Evolutionary conservation across 495 filamentous ascomycete genomes (phyloP), one percentile per base, ranked within the genome.

Genomic region (Aspergillus steynii): DNA sequence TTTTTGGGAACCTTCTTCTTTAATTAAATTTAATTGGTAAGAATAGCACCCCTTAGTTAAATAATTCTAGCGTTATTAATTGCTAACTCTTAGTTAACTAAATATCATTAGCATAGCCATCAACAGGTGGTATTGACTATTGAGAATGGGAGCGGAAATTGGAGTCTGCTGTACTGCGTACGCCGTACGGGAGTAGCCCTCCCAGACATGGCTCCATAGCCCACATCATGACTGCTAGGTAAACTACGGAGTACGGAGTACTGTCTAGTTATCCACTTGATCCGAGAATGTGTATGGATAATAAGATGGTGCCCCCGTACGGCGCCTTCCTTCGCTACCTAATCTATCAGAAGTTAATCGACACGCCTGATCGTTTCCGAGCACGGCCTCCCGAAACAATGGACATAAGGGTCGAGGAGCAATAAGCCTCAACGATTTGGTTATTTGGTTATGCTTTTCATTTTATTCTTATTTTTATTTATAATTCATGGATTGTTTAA

Each of bases 351-450:
- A 47, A 49, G 42, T 29, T 54, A 61, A 64, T 64, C 62, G 58
- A 58, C 58, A 58, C 54, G 54, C 62, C 42, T 64, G 54, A 57
- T 61, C 37, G 31, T 61, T 61, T 56, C 34, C 42, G 50, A 58
- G 53, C 53, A 64, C 53, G 61, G 61, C 61, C 46, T 56, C 48
- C 54, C 57, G 54, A 56, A 56, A 46, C 53, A 28, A 56, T 8
- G 31, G 15, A 27, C 42, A 48, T 49, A 47, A 31, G 29, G 52
- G 31, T 42, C 37, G 52, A 32, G n/a, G 51, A 25, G 52, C 52
- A 54, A 54, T 25, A 54, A 37, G 52, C 52, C 29, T 25, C 9
- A 10, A 34, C 12, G 31, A 54, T 28, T 29, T 54, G 15, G 37
- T 37, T 37, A 29, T 29, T 5, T 20, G 20, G 20, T n/a, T 54